Percentiles rank a stretch among this genome's conserved stretches.
Evolutionary conservation across 768 basidiomycete species (phyloP).

Genomic region (Rhizopogon rudus): DNA sequence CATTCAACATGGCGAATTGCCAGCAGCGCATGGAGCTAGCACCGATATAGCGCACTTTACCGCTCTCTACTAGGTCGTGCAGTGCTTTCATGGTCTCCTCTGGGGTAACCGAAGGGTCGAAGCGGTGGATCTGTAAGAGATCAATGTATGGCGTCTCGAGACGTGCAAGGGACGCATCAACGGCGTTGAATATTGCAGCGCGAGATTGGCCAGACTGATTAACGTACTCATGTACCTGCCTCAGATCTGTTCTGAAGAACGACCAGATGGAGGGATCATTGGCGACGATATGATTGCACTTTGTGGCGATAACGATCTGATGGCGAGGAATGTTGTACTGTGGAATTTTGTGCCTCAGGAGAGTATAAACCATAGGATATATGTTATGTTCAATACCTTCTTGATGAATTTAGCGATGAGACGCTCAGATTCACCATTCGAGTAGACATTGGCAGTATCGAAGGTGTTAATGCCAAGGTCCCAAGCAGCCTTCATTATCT

Average conservation of each 20-base stretch:
- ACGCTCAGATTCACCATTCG: slow-evolving; percentile 33
- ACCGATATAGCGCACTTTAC: slow-evolving; percentile 50
- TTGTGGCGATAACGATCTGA: slow-evolving; percentile 23
- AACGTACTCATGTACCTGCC: slow-evolving; percentile 13
- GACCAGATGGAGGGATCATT: slow-evolving; percentile 1
- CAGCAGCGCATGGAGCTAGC: slow-evolving; percentile 43
- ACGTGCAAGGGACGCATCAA: slow-evolving; percentile 31
- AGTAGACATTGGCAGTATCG: slow-evolving; percentile 36
- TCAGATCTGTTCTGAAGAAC: not conserved
- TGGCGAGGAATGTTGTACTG: not conserved
- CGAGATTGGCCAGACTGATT: slow-evolving; percentile 32
- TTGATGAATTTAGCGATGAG: slow-evolving; percentile 33
- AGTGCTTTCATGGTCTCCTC: slow-evolving; percentile 49
- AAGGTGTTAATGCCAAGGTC: slow-evolving; percentile 35
- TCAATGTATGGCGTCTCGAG: slow-evolving; percentile 33
- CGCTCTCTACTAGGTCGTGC: slow-evolving; percentile 42
- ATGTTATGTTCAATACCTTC: slow-evolving; percentile 15
- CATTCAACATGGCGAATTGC: slow-evolving; percentile 41
- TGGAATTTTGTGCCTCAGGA: not conserved
- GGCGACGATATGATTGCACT: slow-evolving; percentile 16
- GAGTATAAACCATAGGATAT: not conserved
- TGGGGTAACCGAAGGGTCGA: slow-evolving; percentile 29
- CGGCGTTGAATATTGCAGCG: slow-evolving; percentile 32
- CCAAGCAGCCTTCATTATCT: slow-evolving; percentile 35
- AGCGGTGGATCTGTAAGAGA: slow-evolving; percentile 42